Percentiles rank a stretch among this genome's conserved stretches.
Evolutionary conservation across 2,329 filamentous ascomycete species (phyloP).

Genomic region (Sporothrix humicola): DNA sequence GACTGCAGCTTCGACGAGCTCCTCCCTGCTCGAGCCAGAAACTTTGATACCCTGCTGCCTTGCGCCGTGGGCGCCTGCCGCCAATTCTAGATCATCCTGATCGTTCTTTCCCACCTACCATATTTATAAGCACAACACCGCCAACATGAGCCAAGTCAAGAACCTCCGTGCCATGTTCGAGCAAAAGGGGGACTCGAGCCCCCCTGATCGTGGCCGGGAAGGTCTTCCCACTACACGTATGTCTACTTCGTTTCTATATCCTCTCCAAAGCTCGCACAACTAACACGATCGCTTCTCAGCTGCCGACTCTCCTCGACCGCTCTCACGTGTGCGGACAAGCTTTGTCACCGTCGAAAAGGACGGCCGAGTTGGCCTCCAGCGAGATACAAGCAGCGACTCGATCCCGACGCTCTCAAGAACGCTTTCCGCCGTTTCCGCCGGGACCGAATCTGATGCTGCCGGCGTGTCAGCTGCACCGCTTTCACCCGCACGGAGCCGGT

Average conservation of each 20-base stretch:
- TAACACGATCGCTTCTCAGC: not conserved
- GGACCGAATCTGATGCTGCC: conserved; percentile 49
- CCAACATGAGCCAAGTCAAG: conserved; percentile 70
- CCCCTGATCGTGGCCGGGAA: conserved; percentile 70
- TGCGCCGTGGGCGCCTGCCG: conserved; percentile 35
- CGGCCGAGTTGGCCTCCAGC: conserved; percentile 60
- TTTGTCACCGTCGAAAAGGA: conserved; percentile 76
- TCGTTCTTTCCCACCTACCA: conserved; percentile 14
- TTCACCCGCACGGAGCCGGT: not conserved
- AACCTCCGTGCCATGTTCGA: conserved; percentile 83
- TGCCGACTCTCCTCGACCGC: conserved; percentile 63
- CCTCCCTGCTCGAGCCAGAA: conserved; percentile 16
- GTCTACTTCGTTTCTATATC: conserved; percentile 2
- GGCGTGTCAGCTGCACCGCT: conserved; percentile 40
- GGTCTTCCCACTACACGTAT: conserved; percentile 55
- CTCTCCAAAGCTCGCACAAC: not conserved
- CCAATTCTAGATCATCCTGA: conserved; percentile 10
- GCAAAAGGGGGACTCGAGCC: conserved; percentile 68
- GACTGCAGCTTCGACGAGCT: not conserved
- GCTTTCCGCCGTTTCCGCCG: conserved; percentile 49
- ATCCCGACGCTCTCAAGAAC: conserved; percentile 47
- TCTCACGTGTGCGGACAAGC: conserved; percentile 76
- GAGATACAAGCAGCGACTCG: conserved; percentile 53
- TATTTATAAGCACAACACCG: conserved; percentile 38
- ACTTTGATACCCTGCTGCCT: not conserved